These are phyloP conservation scores for Trichoderma sp. DNA, from an alignment of 2,329 filamentous ascomycete genomes.

Conservation along the genomic window DNA sequence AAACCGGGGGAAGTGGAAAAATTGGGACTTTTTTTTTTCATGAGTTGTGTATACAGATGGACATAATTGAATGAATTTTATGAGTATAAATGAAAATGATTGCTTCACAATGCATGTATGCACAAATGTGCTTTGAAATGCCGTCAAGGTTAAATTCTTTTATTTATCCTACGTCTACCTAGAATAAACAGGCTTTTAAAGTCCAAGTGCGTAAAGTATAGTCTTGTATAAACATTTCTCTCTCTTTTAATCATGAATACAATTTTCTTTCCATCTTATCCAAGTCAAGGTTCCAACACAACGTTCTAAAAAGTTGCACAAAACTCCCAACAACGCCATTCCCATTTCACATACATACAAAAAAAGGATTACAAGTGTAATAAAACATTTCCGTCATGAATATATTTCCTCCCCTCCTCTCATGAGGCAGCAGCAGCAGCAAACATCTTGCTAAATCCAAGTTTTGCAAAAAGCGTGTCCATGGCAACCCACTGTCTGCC, in stretches of 20 bases:
- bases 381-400: neutral
- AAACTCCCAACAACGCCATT: neutral
- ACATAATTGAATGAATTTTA: neutral
- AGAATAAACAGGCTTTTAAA: neutral
- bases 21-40: neutral
- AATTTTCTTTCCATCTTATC: neutral
- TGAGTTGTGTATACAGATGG: neutral
- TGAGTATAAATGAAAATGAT: neutral
- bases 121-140: neutral
- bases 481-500: conserved; percentile 92
- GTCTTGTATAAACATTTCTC: neutral
- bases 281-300: no score
- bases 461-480: conserved; percentile 78
- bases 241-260: neutral
- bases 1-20: neutral
- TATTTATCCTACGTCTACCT: neutral
- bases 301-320: neutral
- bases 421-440: conserved; percentile 6
- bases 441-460: conserved; percentile 53
- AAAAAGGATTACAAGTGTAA: neutral
- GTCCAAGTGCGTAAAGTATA: neutral
- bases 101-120: neutral
- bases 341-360: neutral
- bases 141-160: neutral
- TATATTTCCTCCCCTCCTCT: neutral